Evolutionary conservation across 2,329 filamentous ascomycete species (phyloP), one percentile per base, ranked within the genome.

Genomic region (Colletotrichum endophyticum): DNA sequence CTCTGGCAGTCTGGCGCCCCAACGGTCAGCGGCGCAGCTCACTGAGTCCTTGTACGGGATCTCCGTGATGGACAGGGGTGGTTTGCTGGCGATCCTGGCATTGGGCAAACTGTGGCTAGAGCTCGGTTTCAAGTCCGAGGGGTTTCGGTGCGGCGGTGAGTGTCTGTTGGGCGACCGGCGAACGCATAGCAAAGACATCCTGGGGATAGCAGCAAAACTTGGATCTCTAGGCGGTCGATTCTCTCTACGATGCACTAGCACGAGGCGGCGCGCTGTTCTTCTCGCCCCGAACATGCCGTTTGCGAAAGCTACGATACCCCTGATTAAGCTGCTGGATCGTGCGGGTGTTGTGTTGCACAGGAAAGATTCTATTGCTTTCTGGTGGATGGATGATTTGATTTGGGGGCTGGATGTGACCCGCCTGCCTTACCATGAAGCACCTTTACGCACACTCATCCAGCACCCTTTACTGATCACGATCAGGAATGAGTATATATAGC

Each of bases 71-170:
- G 32, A 28, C 73, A 73, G 66, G 73, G 73, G 59, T 67, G 25
- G 28, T n/a, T 44, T 19, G n/a, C 5, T 15, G 44, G 19, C n/a
- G 44, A 49, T 49, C 44, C 19, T 49, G 44, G 44, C 44, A 49
- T 22, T 49, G 44, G 44, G 11, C 44, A 49, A 49, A 15, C n/a
- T 76, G 70, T 73, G 73, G 73, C 73, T 73, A 59, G 70, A 73
- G 34, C 25, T 19, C 28, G 32, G 73, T 76, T 76, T 76, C 73
- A 76, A 19, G 53, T 62, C 63, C 53, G 71, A 69, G 70, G 61
- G 70, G 70, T 66, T 49, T 39, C 63, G 62, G 57, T 27, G 69
- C 70, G 9, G 49, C 68, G 56, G 44, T 49, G 63, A 59, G 68
- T 66, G 44, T 61, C 66, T 64, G 64, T 59, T 64, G 70, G 57